Evolutionary conservation across 345 rosid species (phyloP).

Genomic region (Eucalyptus fibrosa): DNA sequence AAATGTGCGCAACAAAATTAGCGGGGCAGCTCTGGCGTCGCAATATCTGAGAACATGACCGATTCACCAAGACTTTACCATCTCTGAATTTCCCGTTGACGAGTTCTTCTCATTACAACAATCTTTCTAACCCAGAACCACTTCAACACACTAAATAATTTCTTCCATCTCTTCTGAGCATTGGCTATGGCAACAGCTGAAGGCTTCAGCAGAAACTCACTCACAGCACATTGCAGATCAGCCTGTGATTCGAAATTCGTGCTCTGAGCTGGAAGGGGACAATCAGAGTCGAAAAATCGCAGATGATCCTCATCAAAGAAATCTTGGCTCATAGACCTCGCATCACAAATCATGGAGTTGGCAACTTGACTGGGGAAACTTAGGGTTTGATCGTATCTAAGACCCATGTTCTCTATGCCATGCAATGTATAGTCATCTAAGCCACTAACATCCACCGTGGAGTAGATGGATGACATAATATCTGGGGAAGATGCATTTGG

Average conservation of each 20-base stretch:
- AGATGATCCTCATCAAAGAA: constrained; percentile 71
- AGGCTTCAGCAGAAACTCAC: constrained; percentile 35
- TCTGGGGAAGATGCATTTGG: constrained; percentile 45
- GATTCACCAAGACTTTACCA: background rate
- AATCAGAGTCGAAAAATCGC: constrained; percentile 32
- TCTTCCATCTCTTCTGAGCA: constrained; percentile 86
- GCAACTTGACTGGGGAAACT: constrained; percentile 31
- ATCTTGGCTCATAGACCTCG: constrained; percentile 30
- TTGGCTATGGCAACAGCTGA: constrained; percentile 19
- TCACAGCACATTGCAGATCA: constrained; percentile 53
- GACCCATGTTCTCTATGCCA: constrained; percentile 39
- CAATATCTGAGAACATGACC: background rate
- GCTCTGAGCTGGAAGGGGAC: constrained; percentile 17
- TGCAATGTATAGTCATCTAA: constrained; percentile 50
- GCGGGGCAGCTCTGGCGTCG: background rate
- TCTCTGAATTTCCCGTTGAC: constrained; percentile 15
- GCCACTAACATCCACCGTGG: constrained; percentile 31
- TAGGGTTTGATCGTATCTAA: constrained; percentile 38
- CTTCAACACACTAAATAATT: constrained; percentile 66
- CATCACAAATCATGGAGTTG: constrained; percentile 34
- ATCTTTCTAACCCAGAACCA: constrained; percentile 49
- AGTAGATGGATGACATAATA: constrained; percentile 52
- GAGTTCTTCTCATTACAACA: constrained; percentile 26
- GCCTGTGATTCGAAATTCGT: constrained; percentile 36
- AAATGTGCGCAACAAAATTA: background rate